phyloP scores from a whole-genome alignment of 2,329 filamentous ascomycete genomes.

The Thyridium curvatum region DNA sequence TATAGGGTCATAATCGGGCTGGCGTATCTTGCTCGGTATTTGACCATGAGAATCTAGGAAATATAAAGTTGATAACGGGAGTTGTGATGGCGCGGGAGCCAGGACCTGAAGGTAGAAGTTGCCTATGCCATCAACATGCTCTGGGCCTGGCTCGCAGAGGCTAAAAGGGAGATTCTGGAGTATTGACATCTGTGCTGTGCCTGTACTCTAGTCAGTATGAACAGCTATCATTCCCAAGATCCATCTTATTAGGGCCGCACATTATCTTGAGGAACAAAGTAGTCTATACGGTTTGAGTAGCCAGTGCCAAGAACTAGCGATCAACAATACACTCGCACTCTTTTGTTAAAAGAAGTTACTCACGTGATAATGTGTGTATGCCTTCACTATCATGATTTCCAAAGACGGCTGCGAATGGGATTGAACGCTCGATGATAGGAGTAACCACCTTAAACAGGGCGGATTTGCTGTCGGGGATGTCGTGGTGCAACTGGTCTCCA shows the following conservation, averaged over 20 bases:
- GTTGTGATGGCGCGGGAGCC: conserved; percentile 12
- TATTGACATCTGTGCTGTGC: conserved; percentile 19
- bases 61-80: conserved; percentile 18
- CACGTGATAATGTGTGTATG: conserved; percentile 26
- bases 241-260: too few relatives aligned
- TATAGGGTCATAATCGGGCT: conserved; percentile 19
- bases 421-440: conserved; percentile 56
- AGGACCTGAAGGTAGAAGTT: conserved; percentile 19
- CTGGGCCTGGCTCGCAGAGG: conserved; percentile 17
- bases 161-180: conserved; percentile 18
- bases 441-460: conserved; percentile 55
- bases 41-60: conserved; percentile 21
- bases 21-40: conserved; percentile 14
- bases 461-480: conserved; percentile 22
- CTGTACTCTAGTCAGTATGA: conserved; percentile 21
- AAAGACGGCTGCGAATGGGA: conserved; percentile 66
- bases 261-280: too few relatives aligned
- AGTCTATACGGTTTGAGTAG: conserved; percentile 13
- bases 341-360: conserved; percentile 21
- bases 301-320: conserved; percentile 14
- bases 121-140: conserved; percentile 18
- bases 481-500: conserved; percentile 54
- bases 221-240: too few relatives aligned
- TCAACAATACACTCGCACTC: conserved; percentile 10
- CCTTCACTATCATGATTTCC: conserved; percentile 71